Evolutionary conservation across 2,329 filamentous ascomycete species (phyloP).

Genomic region (Microdochium nivale): DNA sequence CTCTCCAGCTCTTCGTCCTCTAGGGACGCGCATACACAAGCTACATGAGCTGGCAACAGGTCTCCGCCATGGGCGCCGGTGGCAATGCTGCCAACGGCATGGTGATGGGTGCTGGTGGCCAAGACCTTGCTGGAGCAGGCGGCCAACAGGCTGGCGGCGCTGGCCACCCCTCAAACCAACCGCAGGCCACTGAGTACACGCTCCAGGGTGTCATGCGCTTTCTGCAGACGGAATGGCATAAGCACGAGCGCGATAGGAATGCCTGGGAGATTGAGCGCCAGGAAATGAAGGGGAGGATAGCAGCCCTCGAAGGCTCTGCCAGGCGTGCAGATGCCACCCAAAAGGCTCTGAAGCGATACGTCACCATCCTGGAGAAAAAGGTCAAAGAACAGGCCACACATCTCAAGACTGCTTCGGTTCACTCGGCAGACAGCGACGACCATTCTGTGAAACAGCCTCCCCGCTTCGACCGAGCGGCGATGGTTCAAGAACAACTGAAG

Average conservation of each 20-base stretch:
- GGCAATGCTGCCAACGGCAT: slow-evolving; percentile 26
- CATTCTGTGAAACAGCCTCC: slow-evolving; percentile 33
- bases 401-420: slow-evolving; percentile 44
- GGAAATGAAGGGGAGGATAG: slow-evolving; percentile 98
- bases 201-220: slow-evolving; percentile 91
- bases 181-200: slow-evolving; percentile 53
- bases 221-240: slow-evolving; percentile 97
- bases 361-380: slow-evolving; percentile 80
- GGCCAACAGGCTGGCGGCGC: slow-evolving; percentile 27
- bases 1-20: background rate
- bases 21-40: background rate
- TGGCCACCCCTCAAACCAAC: slow-evolving; percentile 38
- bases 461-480: slow-evolving; percentile 34
- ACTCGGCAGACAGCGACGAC: slow-evolving; percentile 30
- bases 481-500: slow-evolving; percentile 48
- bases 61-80: slow-evolving; percentile 1
- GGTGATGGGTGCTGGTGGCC: slow-evolving; percentile 31
- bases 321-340: slow-evolving; percentile 82
- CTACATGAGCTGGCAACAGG: background rate
- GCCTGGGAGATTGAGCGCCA: slow-evolving; percentile 98
- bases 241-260: slow-evolving; percentile 94
- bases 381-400: slow-evolving; percentile 75
- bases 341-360: slow-evolving; percentile 83
- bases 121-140: slow-evolving; percentile 26
- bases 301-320: slow-evolving; percentile 82